These are phyloP conservation scores for Tulasnella sp. DNA, from an alignment of 768 basidiomycete genomes.

Conservation along the genomic window DNA sequence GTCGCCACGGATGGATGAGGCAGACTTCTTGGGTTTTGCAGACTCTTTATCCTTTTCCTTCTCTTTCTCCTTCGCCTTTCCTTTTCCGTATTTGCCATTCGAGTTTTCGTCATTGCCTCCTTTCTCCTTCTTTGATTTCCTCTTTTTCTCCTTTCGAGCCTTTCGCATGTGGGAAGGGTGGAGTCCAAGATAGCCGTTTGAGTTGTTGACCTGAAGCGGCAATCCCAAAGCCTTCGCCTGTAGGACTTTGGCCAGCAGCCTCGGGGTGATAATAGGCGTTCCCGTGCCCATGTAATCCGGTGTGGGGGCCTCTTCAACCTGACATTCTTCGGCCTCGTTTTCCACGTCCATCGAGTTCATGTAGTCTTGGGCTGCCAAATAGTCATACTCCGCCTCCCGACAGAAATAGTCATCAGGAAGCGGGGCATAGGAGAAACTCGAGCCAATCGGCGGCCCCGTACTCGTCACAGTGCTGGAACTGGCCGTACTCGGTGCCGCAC, in stretches of 20 bases:
- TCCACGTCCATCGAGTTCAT: slow-evolving; percentile 1
- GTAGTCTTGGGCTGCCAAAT: background rate
- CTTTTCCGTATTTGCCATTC: slow-evolving; percentile 5
- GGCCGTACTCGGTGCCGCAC: too few relatives aligned
- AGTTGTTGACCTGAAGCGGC: slow-evolving; percentile 2
- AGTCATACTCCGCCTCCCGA: slow-evolving; percentile 6
- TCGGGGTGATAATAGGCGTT: slow-evolving; percentile 12
- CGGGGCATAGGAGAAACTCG: slow-evolving; percentile 7
- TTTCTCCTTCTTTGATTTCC: slow-evolving; percentile 4
- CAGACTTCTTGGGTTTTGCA: background rate
- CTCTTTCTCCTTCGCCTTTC: background rate
- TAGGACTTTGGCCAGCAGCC: slow-evolving; percentile 15
- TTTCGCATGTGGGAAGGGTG: too few relatives aligned
- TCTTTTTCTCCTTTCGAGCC: background rate
- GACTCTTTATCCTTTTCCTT: too few relatives aligned
- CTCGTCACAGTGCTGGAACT: too few relatives aligned
- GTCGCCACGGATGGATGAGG: background rate
- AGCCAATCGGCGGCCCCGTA: background rate
- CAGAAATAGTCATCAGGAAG: slow-evolving; percentile 4
- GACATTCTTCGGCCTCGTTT: slow-evolving; percentile 4
- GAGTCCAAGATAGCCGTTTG: too few relatives aligned
- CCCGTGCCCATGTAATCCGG: slow-evolving; percentile 14
- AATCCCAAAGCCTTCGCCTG: slow-evolving; percentile 7
- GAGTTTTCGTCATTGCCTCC: too few relatives aligned
- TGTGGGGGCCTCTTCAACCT: background rate